These are phyloP conservation scores for Kwoniella sp. DNA, from an alignment of 768 basidiomycete species.

Conservation along the genomic window DNA sequence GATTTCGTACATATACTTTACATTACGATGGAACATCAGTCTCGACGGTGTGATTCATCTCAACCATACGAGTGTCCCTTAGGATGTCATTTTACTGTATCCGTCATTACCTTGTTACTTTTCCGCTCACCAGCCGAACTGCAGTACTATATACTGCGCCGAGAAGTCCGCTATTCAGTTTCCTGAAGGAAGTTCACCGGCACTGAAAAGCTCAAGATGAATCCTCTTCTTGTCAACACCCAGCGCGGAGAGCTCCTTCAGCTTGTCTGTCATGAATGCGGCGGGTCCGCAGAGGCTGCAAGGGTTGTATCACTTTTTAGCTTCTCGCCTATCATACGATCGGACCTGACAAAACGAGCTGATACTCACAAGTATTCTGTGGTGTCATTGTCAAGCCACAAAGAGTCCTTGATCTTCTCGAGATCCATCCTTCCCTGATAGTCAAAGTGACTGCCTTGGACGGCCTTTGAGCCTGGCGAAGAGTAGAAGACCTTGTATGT, in stretches of 20 bases:
- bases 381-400: conserved; percentile 16
- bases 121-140: too few relatives aligned
- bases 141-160: too few relatives aligned
- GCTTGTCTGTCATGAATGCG: conserved; percentile 27
- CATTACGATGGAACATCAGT: too few relatives aligned
- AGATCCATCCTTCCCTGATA: conserved; percentile 22
- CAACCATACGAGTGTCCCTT: too few relatives aligned
- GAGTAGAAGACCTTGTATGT: conserved; percentile 21
- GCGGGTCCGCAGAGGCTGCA: conserved; percentile 30
- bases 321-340: neutral
- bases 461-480: conserved; percentile 1
- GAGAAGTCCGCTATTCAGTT: neutral
- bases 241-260: conserved; percentile 9
- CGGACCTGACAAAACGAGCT: neutral
- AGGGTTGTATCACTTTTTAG: neutral
- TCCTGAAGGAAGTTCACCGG: conserved; percentile 8
- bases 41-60: too few relatives aligned
- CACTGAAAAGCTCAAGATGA: conserved; percentile 24
- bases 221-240: conserved; percentile 20
- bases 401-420: conserved; percentile 10
- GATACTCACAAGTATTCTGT: conserved; percentile 29
- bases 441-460: conserved; percentile 21
- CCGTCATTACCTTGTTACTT: too few relatives aligned
- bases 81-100: too few relatives aligned
- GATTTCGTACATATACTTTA: too few relatives aligned